These are phyloP conservation scores for Scutellaria baicalensis DNA, from an alignment of 257 asterid species.

Conservation along the genomic window DNA sequence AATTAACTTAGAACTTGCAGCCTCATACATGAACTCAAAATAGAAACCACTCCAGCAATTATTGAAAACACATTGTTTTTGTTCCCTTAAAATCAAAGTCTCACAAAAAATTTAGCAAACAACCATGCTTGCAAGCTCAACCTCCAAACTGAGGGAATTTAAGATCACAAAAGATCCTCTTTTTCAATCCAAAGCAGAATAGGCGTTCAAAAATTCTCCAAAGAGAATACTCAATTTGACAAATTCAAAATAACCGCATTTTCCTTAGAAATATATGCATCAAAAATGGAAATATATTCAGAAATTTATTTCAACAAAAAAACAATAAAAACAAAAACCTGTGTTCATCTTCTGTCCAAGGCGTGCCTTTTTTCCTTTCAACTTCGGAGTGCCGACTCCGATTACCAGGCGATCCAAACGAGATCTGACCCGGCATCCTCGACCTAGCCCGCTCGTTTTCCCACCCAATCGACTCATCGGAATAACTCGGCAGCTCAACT, in stretches of 20 bases:
- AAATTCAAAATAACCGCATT: neutral
- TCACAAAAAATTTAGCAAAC: neutral
- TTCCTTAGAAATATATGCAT: neutral
- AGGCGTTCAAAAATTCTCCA: neutral
- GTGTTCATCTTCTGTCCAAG: conserved; percentile 89
- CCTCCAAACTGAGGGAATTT: too few relatives aligned
- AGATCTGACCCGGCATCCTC: conserved; percentile 39
- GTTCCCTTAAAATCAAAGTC: neutral
- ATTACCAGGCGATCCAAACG: conserved; percentile 39
- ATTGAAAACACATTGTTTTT: neutral
- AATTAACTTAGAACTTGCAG: neutral
- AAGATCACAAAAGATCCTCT: too few relatives aligned
- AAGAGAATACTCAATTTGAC: neutral
- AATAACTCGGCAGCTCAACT: conserved; percentile 52
- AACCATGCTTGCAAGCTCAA: neutral
- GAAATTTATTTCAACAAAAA: neutral
- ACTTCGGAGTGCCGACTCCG: conserved; percentile 36
- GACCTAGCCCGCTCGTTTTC: conserved; percentile 24
- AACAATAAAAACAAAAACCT: conserved; percentile 22
- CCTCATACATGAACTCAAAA: neutral
- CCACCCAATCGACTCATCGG: conserved; percentile 29
- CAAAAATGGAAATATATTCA: neutral
- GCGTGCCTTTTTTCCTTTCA: conserved; percentile 64
- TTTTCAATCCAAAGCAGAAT: too few relatives aligned
- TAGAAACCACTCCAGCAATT: neutral